Base-by-base conservation (phyloP, 495 filamentous ascomycete species). In the Hypoxylon lenormandii region DNA sequence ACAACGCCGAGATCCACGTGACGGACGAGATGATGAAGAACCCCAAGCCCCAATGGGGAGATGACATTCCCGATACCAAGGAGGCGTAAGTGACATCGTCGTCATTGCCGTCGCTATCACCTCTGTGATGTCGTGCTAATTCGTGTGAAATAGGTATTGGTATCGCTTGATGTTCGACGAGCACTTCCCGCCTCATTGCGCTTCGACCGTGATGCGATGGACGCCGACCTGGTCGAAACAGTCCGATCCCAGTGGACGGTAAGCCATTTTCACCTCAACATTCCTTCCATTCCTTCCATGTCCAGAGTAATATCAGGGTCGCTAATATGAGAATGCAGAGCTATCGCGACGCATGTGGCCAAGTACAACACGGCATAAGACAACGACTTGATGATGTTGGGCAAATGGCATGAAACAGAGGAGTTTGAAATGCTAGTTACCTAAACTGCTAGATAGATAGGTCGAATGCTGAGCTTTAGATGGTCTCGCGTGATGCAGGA, bases 121-220 rank as follows among this genome's bases (percentile, higher is more conserved):
- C n/a, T n/a, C n/a, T n/a, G n/a, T n/a, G n/a, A n/a, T n/a, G n/a
- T 40, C 30, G 38, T 54, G 72, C 67, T 76, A 62, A 48, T 73
- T 8, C 38, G 10, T 15, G 2, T 19, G 38, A 61, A 51, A 61
- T 33, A 83, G 89, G 15, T 96, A 97, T 84, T 98, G 95, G 96
- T 98, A 98, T 83, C 89, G 95, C 68, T 81, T 76, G 73, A 98
- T 98, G 93, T 98, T 98, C 77, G 95, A 98, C 77, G 95, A 98
- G 84, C 94, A 92, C 79, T 98, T 98, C 86, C 96, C 96, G 38
- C 82, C 89, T 21, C 89, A 90, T 73, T 97, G 94, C 78, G 95
- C 96, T 22, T 87, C 84, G 18, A 98, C 96, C 36, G 95, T 98
- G 42, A 91, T 92, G 91, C 86, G 96, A 62, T 98, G 95, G 95